phyloP scores from a whole-genome alignment of 139 green algal species.

The Chlorella sp. region DNA sequence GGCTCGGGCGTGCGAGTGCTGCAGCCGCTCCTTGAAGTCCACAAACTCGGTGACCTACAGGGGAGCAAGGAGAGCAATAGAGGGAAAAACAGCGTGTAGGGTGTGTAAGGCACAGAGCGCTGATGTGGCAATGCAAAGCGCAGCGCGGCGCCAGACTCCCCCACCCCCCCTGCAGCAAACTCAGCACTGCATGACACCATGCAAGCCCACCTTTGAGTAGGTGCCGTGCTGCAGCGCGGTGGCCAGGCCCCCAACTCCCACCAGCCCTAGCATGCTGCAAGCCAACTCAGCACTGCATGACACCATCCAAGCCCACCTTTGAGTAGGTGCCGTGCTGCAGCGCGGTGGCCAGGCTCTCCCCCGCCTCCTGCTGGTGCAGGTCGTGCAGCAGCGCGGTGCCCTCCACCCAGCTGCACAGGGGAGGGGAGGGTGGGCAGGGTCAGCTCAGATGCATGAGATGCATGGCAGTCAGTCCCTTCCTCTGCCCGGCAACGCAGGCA shows the following conservation, averaged over 20 bases:
- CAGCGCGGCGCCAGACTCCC: too few species aligned
- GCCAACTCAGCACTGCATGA: too few species aligned
- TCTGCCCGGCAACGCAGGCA: too few species aligned
- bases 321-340: slow-evolving; percentile 75
- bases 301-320: slow-evolving; percentile 57
- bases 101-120: too few species aligned
- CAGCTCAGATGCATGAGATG: too few species aligned
- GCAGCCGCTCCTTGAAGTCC: slow-evolving; percentile 79
- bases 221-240: not conserved
- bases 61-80: not conserved
- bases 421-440: too few species aligned
- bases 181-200: too few species aligned
- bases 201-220: not conserved
- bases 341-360: slow-evolving; percentile 74
- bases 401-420: slow-evolving; percentile 38
- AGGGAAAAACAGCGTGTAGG: not conserved
- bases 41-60: slow-evolving; percentile 87
- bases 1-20: slow-evolving; percentile 58
- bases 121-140: too few species aligned
- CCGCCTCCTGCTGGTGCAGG: slow-evolving; percentile 76
- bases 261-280: too few species aligned
- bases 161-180: too few species aligned
- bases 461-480: too few species aligned
- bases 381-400: slow-evolving; percentile 63
- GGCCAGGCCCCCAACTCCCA: too few species aligned